Evolutionary conservation across 2,329 filamentous ascomycete genomes (phyloP), one percentile per base, ranked within the genome.

Genomic region (Stylonectria norvegica): DNA sequence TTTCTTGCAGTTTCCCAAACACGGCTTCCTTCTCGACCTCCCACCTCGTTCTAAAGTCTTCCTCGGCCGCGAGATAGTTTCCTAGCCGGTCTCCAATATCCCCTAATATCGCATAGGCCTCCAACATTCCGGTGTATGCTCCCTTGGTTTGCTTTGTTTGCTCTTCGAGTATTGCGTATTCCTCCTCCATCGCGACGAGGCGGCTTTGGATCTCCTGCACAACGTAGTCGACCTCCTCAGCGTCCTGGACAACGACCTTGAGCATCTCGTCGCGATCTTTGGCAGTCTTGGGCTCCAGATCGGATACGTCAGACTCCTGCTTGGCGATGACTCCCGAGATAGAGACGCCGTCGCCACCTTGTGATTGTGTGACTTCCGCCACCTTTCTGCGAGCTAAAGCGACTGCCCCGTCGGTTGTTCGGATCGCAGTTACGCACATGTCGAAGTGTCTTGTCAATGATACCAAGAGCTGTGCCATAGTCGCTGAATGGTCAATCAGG

Each of bases 361-460:
- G 75, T 47, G 58, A 77, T 55, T 61, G 73, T 57, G 62, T 77
- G 20, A 76, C 76, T 50, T 86, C 83, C 30, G 83, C 83, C 0
- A 81, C 84, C 48, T 80, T 84, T 36, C 78, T 76, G 9, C 82
- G 78, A 5, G 83, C 85, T 32, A 83, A 71, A 5, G 81, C 84
- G 10, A 81, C 81, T 5, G 83, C 86, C 20, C 85, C 86, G 67
- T 95, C 89, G 3, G 90, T 96, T 36, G 91, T 89, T 44, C 89
- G 86, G 30, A 96, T 84, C 1, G 91, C 91, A 1, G 85, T 91
- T 11, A 95, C 87, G 62, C 91, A 96, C 49, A 95, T 79, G 62
- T 97, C 91, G 60, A 95, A 96, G 65, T 97, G 91, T 18, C 78
- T 79, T 6, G 89, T 89, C 4, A 97, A 71, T 1, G 85, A 89